phyloP scores from a whole-genome alignment of 2,329 filamentous ascomycete species.

The Scopulariopsis brevicaulis region DNA sequence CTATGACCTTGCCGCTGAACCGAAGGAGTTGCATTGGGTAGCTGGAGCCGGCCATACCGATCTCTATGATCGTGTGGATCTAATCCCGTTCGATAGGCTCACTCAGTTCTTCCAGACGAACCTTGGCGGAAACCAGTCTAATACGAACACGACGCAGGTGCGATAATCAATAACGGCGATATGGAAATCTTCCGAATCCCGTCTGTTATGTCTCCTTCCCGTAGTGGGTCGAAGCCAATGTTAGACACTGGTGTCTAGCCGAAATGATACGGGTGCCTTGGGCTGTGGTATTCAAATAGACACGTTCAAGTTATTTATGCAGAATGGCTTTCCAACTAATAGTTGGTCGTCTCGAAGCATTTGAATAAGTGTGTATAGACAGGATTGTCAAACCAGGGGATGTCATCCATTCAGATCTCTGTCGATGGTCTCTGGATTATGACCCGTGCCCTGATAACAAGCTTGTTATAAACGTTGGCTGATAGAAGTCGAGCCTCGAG shows the following conservation, averaged over 20 bases:
- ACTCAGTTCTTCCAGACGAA: not conserved
- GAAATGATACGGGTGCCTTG: no score
- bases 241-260: slow-evolving; percentile 6
- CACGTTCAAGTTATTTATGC: no score
- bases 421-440: no score
- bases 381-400: no score
- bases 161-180: not conserved
- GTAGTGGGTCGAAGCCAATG: not conserved
- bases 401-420: no score
- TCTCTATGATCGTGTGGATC: not conserved
- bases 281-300: no score
- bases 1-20: not conserved
- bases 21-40: not conserved
- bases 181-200: not conserved
- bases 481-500: no score
- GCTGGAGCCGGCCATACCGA: not conserved
- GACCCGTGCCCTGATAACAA: no score
- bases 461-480: no score
- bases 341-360: no score
- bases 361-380: no score
- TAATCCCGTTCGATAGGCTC: not conserved
- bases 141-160: not conserved
- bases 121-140: not conserved
- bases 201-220: not conserved
- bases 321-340: no score